phyloP scores from a whole-genome alignment of 768 basidiomycete genomes.

The Exidia glandulosa region DNA sequence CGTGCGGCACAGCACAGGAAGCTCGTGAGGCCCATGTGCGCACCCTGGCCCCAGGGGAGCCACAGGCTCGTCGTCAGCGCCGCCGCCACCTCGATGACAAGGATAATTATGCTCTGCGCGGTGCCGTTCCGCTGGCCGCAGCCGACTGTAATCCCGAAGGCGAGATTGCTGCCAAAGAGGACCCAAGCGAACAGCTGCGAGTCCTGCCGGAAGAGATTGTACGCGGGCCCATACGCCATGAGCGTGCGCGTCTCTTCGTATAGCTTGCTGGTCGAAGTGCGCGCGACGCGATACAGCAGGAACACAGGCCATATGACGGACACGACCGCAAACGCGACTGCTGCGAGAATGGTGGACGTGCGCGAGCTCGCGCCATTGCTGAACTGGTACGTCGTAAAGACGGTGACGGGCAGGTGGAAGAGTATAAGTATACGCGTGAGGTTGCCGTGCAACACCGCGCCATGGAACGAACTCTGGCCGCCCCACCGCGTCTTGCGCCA shows the following conservation, averaged over 20 bases:
- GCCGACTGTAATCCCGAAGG: constrained; percentile 76
- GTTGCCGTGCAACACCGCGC: constrained; percentile 77
- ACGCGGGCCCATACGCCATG: constrained; percentile 81
- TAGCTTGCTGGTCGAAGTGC: constrained; percentile 77
- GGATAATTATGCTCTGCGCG: constrained; percentile 80
- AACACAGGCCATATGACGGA: constrained; percentile 68
- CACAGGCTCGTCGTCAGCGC: constrained; percentile 86
- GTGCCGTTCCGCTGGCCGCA: constrained; percentile 86
- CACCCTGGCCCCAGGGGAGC: constrained; percentile 95
- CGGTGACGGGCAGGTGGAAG: constrained; percentile 90
- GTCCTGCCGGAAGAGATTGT: constrained; percentile 88
- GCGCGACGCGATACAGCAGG: constrained; percentile 64
- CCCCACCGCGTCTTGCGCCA: constrained; percentile 9
- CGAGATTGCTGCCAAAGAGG: constrained; percentile 71
- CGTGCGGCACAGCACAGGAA: constrained; percentile 88
- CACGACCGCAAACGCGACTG: constrained; percentile 66
- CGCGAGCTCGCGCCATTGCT: constrained; percentile 42
- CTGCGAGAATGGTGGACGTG: constrained; percentile 66
- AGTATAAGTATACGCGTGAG: constrained; percentile 81
- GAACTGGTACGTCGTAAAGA: constrained; percentile 86
- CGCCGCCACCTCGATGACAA: constrained; percentile 78
- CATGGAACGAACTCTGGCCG: constrained; percentile 68
- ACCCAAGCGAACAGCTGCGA: constrained; percentile 81
- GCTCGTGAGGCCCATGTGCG: constrained; percentile 92
- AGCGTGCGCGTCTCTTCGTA: constrained; percentile 93